Conservation (phyloP, 129 eudicot species). For the Helianthus tuberosus region DNA sequence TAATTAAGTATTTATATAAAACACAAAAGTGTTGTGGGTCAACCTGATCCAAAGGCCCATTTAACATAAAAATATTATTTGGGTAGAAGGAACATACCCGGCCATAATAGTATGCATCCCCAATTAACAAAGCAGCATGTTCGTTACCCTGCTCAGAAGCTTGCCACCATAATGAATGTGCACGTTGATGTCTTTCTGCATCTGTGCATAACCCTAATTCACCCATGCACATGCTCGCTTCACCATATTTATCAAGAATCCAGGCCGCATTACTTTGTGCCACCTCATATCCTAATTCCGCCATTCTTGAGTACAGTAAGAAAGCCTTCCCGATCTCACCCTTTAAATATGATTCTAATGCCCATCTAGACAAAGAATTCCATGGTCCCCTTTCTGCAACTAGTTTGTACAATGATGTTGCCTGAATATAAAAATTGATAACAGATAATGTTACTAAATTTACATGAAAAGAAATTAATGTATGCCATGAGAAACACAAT, state of each 20-base stretch:
- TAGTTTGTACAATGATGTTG: conserved; percentile 82
- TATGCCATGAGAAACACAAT: not conserved
- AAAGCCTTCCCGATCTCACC: conserved; percentile 94
- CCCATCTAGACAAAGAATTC: conserved; percentile 99
- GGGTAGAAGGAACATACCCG: conserved; percentile 58
- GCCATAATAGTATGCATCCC: conserved; percentile 98
- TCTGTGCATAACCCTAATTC: conserved; percentile 85
- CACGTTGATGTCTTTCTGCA: conserved; percentile 84
- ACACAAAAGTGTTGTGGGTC: not conserved
- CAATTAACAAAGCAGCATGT: conserved; percentile 95
- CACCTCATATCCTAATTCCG: conserved; percentile 96
- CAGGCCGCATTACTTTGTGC: conserved; percentile 99
- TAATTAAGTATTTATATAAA: not conserved
- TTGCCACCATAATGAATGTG: conserved; percentile 97
- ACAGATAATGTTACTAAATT: not conserved
- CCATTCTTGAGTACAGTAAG: conserved; percentile 89
- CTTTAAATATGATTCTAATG: conserved; percentile 86
- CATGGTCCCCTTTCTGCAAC: conserved; percentile 99
- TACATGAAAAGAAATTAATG: not conserved
- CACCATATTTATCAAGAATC: conserved; percentile 95
- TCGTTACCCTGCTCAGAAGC: conserved; percentile 99
- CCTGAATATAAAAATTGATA: conserved; percentile 46
- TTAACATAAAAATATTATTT: not conserved
- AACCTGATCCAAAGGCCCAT: not conserved
- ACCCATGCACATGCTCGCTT: conserved; percentile 91